Evolutionary conservation across 139 green algal species (phyloP), one percentile per base, ranked within the genome.

Genomic region (Tetraselmis chui): DNA sequence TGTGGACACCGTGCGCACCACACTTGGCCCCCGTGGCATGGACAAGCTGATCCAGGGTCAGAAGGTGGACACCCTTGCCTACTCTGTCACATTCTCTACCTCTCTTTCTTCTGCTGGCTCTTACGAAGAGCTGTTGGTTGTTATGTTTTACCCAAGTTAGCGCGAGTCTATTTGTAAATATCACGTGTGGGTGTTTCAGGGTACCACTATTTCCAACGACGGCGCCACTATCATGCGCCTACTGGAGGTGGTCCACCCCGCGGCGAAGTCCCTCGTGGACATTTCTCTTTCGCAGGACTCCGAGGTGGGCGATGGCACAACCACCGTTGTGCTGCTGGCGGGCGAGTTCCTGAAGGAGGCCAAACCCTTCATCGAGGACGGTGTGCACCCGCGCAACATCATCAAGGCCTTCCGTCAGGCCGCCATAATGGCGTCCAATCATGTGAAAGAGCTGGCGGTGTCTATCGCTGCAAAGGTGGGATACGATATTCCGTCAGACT

Each of bases 201-300:
- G 92, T n/a, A 85, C 85, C 31, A 99, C 96, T 1, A 98, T 99
- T 59, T 96, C 91, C 25, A 99, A 99, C 86, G 96, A 99, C 82
- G 96, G 96, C 23, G 96, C 96, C 18, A 99, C 97, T 30, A 99
- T 99, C 88, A 98, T 99, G 97, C 98, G 98, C 88, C 93, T 98
- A 2, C 91, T 99, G 30, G 97, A 99, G 82, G 97, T 99, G 59
- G 94, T 99, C 32, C 97, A 99, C 85, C 97, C 97, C 25, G 97
- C 97, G 0, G 97, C 97, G 22, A 99, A 99, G 84, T 93, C 89
- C 0, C 89, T 99, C 27, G 94, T 97, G 27, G 97, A 99, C 83
- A 98, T 99, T 26, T 97, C 94, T 0, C 84, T 97, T 27, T 96
- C 94, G 22, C 96, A 99, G 82, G 96, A 99, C 76, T 92, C 94